Percentiles rank a stretch among this genome's conserved stretches.
Evolutionary conservation across 176 grass and related monocot species (phyloP).

Genomic region (Puya raimondii): DNA sequence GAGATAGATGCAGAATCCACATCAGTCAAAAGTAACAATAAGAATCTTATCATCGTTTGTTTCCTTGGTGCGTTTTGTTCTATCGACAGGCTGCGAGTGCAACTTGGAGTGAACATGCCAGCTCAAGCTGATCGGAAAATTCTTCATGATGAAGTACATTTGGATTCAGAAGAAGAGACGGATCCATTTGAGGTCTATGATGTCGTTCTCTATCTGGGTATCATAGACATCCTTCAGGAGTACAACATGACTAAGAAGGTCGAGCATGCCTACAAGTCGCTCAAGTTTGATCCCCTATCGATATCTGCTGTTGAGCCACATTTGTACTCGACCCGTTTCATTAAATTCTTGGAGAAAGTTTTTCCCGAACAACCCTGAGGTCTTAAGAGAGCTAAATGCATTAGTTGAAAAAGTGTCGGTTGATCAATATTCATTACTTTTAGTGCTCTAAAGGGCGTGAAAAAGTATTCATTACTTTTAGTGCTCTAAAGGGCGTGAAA

Average conservation of each 20-base stretch:
- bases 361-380: conserved; percentile 46
- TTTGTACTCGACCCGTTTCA: conserved; percentile 66
- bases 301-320: conserved; percentile 76
- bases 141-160: conserved; percentile 19
- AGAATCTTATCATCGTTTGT: not conserved
- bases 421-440: not conserved
- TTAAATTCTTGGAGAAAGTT: conserved; percentile 68
- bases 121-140: conserved; percentile 52
- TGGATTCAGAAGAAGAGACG: conserved; percentile 24
- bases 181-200: conserved; percentile 53
- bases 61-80: not conserved
- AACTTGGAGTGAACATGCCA: conserved; percentile 95
- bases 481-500: not conserved
- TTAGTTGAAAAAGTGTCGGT: not conserved
- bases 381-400: not conserved
- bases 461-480: not conserved
- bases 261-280: conserved; percentile 71
- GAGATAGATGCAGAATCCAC: too few species aligned
- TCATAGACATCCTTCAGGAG: conserved; percentile 89
- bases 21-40: not conserved
- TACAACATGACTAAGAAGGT: conserved; percentile 81
- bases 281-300: conserved; percentile 75
- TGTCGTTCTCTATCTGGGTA: conserved; percentile 91
- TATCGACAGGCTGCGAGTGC: conserved; percentile 74
- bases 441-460: not conserved